Base-by-base conservation (phyloP, 441 rosid genomes). In the Macaranga tanarius region DNA sequence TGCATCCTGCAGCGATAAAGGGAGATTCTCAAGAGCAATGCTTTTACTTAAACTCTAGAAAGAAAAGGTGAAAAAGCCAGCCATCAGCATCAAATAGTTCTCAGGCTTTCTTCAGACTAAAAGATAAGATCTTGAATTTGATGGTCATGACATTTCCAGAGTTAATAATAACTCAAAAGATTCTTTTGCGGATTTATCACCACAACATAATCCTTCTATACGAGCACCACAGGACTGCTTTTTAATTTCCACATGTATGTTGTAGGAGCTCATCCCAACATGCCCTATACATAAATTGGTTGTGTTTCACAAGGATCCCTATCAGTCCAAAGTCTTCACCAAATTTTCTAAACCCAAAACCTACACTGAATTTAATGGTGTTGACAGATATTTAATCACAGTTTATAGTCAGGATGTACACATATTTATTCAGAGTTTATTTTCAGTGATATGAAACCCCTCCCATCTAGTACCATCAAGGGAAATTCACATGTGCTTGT, bases 1-100 rank as follows among this genome's bases (percentile, higher is more conserved):
- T 22, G 97, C 97, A 80, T 95, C 98, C 99, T 95, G 81, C 75
- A 82, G 65, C 67, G 45, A 65, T 55, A 55, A 60, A 54, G 10
- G 65, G 9, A 72, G 31, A 38, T 54, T 71, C 66, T 50, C 17
- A 62, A 71, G 20, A 65, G 55, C 51, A 65, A 65, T 67, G 17
- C 25, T 60, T 67, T 38, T 56, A 11, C 31, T 62, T 44, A n/a
- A 64, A 62, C 40, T 64, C 26, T 2, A 45, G 28, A 22, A 47
- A 56, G 62, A 20, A 45, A 11, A 34, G 50, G 7, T n/a, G 38
- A 4, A 19, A 68, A 38, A n/a, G 2, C 17, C 51, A 31, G 45
- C 38, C 26, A 17, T 42, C 11, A 44, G 19, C 42, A 60, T 55
- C 40, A 31, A 40, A 44, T 28, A 62, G 5, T 20, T 61, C 59